Evolutionary conservation across 2,329 filamentous ascomycete species (phyloP), one percentile per base, ranked within the genome.

Genomic region (Hypoxylon rubiginosum): DNA sequence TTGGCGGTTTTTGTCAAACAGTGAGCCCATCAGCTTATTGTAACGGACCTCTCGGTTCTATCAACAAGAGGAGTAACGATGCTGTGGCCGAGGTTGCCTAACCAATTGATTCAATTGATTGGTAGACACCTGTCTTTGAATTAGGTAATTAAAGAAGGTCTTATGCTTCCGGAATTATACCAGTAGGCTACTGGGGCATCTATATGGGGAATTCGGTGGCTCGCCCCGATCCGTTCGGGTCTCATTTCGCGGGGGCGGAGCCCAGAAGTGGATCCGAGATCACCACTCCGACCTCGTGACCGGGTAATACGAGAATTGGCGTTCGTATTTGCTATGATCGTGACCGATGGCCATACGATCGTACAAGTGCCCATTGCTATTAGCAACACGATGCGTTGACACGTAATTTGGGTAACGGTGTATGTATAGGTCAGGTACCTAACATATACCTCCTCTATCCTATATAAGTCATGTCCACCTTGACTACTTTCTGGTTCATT

Each of bases 261-360:
- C 43, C 56, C 52, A 52, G 46, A 58, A 48, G 52, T 32, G 17
- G 45, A 49, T 50, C 1, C 46, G 60, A 53, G 19, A 65, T 54
- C 48, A 36, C 17, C 17, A 54, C 56, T 60, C 57, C 24, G 61
- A 58, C 53, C 64, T 64, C 61, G 64, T 67, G 64, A 58, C 61
- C n/a, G 21, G 36, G 53, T 55, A 58, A 67, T 67, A 67, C 64
- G 64, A 67, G 64, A 62, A 64, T 64, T 64, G 61, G 64, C 32
- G 32, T 36, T 67, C 64, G 64, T 67, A 67, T 67, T 62, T 50
- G 49, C 17, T 21, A 58, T 64, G 49, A 43, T 30, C 21, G 51
- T 61, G 53, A 64, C 45, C 26, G 57, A 64, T 58, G 43, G 51
- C 57, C 41, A 34, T 62, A 56, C 19, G 43, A 43, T 43, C 39